Percentiles rank a stretch among this genome's conserved stretches.
These are phyloP conservation scores for Prunus campanulata DNA, from an alignment of 306 rosid genomes.

Conservation along the genomic window DNA sequence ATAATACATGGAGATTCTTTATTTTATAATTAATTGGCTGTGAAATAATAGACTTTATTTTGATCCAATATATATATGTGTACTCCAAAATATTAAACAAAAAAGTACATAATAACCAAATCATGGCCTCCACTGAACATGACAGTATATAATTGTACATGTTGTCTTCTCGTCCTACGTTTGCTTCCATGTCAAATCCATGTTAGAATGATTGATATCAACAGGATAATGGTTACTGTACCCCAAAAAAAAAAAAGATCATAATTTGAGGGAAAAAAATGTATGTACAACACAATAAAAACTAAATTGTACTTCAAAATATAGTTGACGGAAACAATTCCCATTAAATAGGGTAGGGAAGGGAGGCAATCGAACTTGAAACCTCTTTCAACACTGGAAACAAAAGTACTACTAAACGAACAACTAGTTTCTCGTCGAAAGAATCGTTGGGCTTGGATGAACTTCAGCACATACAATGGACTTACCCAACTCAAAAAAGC, in stretches of 20 bases:
- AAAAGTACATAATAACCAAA: not conserved
- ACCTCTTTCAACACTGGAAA: no score
- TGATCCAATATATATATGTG: not conserved
- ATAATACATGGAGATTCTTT: not conserved
- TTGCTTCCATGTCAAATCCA: conserved; percentile 5
- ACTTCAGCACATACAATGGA: no score
- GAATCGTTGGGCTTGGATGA: no score
- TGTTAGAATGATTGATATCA: conserved; percentile 5
- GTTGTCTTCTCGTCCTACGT: not conserved
- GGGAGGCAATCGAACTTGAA: no score
- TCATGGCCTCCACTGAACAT: not conserved
- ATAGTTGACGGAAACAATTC: no score
- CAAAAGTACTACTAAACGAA: no score
- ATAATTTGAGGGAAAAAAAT: not conserved
- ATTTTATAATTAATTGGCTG: not conserved
- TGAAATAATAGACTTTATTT: not conserved
- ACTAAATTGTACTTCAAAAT: no score
- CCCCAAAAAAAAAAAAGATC: not conserved
- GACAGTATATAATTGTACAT: not conserved
- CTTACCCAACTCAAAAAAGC: no score
- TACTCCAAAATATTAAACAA: not conserved
- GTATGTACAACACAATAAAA: no score
- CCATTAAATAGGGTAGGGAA: no score
- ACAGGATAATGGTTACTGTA: conserved; percentile 1
- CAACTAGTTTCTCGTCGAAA: no score